phyloP scores from a whole-genome alignment of 129 eudicot genomes.

The Arctium lappa region DNA sequence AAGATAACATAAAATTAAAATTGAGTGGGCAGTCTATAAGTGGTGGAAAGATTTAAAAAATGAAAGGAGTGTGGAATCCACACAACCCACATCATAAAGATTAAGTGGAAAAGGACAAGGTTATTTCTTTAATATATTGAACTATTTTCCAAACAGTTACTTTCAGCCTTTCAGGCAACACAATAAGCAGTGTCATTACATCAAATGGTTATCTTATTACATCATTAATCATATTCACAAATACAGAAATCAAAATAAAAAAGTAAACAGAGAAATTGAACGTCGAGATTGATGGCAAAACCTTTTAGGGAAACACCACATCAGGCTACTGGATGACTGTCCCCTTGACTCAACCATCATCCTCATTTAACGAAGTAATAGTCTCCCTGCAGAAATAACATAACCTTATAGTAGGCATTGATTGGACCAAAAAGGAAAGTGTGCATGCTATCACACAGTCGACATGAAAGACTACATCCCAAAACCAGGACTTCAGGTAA shows the following conservation, averaged over 20 bases:
- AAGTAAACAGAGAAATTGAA: neutral
- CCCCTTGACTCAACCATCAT: neutral
- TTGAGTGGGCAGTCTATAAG: neutral
- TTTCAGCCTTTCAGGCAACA: neutral
- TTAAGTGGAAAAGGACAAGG: neutral
- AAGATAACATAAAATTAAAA: conserved; percentile 7
- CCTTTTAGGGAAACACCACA: neutral
- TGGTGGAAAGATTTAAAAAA: conserved; percentile 2
- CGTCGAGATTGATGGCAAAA: neutral
- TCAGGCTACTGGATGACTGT: neutral
- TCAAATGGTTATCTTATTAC: neutral
- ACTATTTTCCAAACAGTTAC: neutral
- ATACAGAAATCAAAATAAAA: neutral
- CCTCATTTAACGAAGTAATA: neutral
- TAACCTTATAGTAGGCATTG: neutral
- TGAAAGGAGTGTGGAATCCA: conserved; percentile 21
- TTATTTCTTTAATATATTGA: neutral
- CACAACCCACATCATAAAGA: conserved; percentile 7
- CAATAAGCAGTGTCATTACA: neutral
- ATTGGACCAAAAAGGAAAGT: neutral
- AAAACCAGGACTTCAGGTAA: neutral
- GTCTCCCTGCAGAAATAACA: neutral
- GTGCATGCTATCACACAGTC: neutral
- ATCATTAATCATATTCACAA: neutral
- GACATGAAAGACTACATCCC: neutral